Conservation (phyloP, 2,329 filamentous ascomycete species). For the Aspergillus udagawae region DNA sequence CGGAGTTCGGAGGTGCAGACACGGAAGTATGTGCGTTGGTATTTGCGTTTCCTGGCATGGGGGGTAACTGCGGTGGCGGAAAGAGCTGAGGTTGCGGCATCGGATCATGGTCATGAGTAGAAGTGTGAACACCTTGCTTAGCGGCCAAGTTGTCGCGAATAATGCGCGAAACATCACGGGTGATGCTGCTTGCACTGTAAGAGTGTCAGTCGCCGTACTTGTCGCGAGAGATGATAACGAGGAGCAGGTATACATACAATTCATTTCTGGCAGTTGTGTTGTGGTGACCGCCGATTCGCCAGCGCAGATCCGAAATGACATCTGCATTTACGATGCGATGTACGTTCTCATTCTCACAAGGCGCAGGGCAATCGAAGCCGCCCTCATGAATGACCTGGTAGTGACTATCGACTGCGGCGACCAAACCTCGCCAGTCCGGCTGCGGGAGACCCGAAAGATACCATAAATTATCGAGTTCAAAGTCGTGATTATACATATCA, state of each 20-base stretch:
- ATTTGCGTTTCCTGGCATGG: conserved; percentile 11
- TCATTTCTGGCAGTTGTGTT: conserved; percentile 33
- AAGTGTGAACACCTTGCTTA: conserved; percentile 16
- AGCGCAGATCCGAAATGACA: conserved; percentile 26
- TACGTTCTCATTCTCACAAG: conserved; percentile 34
- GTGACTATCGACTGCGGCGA: conserved; percentile 44
- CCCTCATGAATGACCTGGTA: conserved; percentile 39
- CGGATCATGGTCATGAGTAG: conserved; percentile 7
- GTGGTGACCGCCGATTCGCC: conserved; percentile 34
- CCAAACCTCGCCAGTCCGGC: conserved; percentile 40
- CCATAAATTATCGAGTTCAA: conserved; percentile 40
- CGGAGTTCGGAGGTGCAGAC: conserved; percentile 14
- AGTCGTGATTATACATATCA: conserved; percentile 37
- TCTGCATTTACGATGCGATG: conserved; percentile 35
- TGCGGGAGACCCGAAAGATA: conserved; percentile 40
- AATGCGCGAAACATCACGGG: conserved; percentile 39
- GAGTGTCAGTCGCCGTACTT: conserved; percentile 16
- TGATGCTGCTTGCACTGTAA: conserved; percentile 38
- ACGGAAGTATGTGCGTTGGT: conserved; percentile 1
- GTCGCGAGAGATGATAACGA: not conserved
- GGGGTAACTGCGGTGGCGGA: conserved; percentile 14
- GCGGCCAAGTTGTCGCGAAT: conserved; percentile 34
- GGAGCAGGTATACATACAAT: conserved; percentile 31
- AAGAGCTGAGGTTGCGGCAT: conserved; percentile 16
- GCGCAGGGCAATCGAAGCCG: conserved; percentile 25